Base-by-base conservation (phyloP, 768 basidiomycete genomes). In the Russula vinacea region DNA sequence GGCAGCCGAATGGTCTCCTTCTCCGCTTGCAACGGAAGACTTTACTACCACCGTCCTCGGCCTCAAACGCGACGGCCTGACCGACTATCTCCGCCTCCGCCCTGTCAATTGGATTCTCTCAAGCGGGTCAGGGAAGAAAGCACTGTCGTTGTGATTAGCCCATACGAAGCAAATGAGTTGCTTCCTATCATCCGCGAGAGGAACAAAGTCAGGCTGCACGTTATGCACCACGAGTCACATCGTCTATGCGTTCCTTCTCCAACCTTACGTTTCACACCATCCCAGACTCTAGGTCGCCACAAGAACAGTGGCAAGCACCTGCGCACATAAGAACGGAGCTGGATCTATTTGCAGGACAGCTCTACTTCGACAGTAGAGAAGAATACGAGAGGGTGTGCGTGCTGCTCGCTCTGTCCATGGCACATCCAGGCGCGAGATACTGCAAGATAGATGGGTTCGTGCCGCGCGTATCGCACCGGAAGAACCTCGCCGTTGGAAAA, bases 21-120 rank as follows among this genome's bases (percentile, higher is more conserved):
- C 53, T 42, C 63, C 63, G 22, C 47, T 60, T 16, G 54, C 66
- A 24, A 67, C 63, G 10, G 29, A 16, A n/a, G 63, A 60, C 44
- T 67, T 67, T 33, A 37, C n/a, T 10, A 57, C 35, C 26, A 67
- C 63, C 16, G 24, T 29, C 29, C 32, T 26, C 3, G 6, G n/a
- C 19, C 55, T 42, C 6, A 10, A 32, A 1, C n/a, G 40, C 19
- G 0, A 2, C 5, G 1, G 5, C 5, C 10, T 67, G 2, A 60
- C 47, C 5, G 66, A 67, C 16, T 67, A 65, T 19, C 53, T 66
- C 22, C 65, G 65, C 16, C 53, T 66, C 22, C 65, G 65, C 16
- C 65, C 63, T 1, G 37, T 65, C 19, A 61, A 60, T 29, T 65
- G 64, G 64, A 56, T 62, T 5, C 44, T 65, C 9, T 53, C 65